These are phyloP conservation scores for Coemansia javaensis DNA, from an alignment of 192 early-diverging fungal species.

Conservation along the genomic window DNA sequence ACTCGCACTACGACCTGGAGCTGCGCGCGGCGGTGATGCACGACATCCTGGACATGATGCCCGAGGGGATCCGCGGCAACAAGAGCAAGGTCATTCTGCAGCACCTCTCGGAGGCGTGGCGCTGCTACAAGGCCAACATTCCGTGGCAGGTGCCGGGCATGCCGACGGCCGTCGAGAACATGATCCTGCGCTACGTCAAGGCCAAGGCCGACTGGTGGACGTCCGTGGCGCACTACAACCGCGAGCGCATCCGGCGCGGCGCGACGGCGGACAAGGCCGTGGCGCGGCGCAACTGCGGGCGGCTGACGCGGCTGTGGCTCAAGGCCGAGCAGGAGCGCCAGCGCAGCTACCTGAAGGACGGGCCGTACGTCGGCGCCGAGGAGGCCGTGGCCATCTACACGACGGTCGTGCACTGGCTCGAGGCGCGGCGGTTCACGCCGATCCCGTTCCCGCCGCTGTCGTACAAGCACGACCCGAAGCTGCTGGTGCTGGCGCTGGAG, in stretches of 20 bases:
- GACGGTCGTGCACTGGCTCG: constrained; percentile 96
- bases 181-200: constrained; percentile 98
- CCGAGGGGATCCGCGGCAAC: constrained; percentile 95
- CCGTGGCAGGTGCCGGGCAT: constrained; percentile 99
- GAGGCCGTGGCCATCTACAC: constrained; percentile 98
- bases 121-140: constrained; percentile 97
- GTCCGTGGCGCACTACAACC: constrained; percentile 95
- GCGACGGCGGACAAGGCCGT: constrained; percentile 99
- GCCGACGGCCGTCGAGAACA: constrained; percentile 96
- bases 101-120: constrained; percentile 94
- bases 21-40: constrained; percentile 97
- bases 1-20: constrained; percentile 97
- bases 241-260: constrained; percentile 96
- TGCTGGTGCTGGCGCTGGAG: constrained; percentile 93
- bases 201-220: constrained; percentile 99
- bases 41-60: constrained; percentile 99
- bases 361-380: constrained; percentile 95
- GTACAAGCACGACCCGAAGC: constrained; percentile 99
- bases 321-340: constrained; percentile 99
- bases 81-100: constrained; percentile 94
- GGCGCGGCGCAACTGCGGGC: constrained; percentile 95
- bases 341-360: constrained; percentile 98
- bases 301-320: constrained; percentile 95
- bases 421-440: constrained; percentile 95
- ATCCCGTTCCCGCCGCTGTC: constrained; percentile 98